phyloP scores from a whole-genome alignment of 2,329 filamentous ascomycete genomes.

The Colletotrichum eremochloae region DNA sequence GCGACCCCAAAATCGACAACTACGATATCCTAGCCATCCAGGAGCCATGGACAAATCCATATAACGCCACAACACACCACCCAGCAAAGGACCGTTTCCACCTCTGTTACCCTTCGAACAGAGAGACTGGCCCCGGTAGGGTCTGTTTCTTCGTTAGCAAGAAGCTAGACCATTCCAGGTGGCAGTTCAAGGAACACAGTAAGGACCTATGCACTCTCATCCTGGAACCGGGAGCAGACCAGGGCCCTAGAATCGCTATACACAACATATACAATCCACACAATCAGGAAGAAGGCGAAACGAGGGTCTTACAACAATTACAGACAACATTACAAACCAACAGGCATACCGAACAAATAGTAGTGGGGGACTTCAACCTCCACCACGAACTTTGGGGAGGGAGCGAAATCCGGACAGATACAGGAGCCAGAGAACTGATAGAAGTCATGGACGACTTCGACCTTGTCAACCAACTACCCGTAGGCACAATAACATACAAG shows the following conservation, averaged over 20 bases:
- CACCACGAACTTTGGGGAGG: constrained; percentile 13
- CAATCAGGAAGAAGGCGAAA: no score
- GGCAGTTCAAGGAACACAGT: constrained; percentile 9
- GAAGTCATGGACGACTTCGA: constrained; percentile 6
- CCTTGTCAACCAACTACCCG: constrained; percentile 1
- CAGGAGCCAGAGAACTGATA: constrained; percentile 4
- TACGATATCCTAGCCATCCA: constrained; percentile 26
- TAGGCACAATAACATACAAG: constrained; percentile 6
- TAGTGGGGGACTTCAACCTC: no score
- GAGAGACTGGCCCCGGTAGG: constrained; percentile 11
- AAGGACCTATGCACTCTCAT: no score
- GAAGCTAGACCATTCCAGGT: constrained; percentile 20
- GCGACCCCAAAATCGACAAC: constrained; percentile 18
- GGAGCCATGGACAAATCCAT: constrained; percentile 20
- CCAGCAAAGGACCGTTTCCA: constrained; percentile 25
- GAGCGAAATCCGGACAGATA: constrained; percentile 1
- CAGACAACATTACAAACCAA: no score
- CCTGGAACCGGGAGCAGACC: no score
- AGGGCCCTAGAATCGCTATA: no score
- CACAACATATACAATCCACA: no score
- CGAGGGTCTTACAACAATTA: no score
- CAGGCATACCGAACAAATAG: no score
- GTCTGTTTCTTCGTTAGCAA: constrained; percentile 24
- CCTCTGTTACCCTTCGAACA: constrained; percentile 7
- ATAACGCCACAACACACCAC: constrained; percentile 14